These are phyloP conservation scores for Metschnikowia cubensis DNA, from an alignment of 805 yeast species.

Conservation along the genomic window DNA sequence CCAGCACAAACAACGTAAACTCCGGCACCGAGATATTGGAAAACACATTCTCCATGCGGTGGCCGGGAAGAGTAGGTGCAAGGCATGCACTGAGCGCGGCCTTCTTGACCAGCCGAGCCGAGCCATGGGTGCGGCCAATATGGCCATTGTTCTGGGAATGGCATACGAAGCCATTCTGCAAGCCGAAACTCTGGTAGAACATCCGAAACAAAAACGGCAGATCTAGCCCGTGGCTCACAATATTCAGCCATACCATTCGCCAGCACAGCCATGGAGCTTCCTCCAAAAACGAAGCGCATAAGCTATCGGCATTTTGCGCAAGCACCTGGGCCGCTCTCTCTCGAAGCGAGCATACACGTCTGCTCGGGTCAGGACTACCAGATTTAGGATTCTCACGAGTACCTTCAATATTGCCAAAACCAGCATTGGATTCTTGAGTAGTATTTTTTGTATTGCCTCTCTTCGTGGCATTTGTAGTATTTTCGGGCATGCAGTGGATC, in stretches of 20 bases:
- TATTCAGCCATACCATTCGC: slow-evolving; percentile 30
- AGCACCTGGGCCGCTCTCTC: slow-evolving; percentile 26
- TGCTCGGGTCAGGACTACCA: not conserved
- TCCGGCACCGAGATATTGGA: slow-evolving; percentile 25
- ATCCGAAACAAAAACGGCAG: slow-evolving; percentile 25
- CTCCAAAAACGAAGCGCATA: slow-evolving; percentile 20
- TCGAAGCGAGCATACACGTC: slow-evolving; percentile 2
- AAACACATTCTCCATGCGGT: slow-evolving; percentile 36
- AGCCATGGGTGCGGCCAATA: not conserved
- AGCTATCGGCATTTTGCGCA: slow-evolving; percentile 24
- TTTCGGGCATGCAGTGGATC: slow-evolving; percentile 7
- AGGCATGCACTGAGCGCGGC: slow-evolving; percentile 14
- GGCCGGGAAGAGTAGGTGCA: slow-evolving; percentile 17
- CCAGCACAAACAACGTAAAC: slow-evolving; percentile 18
- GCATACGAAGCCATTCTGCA: slow-evolving; percentile 20
- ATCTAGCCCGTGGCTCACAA: slow-evolving; percentile 26
- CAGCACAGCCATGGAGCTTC: slow-evolving; percentile 29
- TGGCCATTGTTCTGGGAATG: slow-evolving; percentile 14
- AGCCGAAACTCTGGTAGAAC: slow-evolving; percentile 24
- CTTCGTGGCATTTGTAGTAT: too few species aligned
- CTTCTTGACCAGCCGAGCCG: slow-evolving; percentile 3
- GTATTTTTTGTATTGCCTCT: too few species aligned
- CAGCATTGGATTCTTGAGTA: too few species aligned
- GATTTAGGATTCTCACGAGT: not conserved
- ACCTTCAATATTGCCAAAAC: too few species aligned